phyloP scores from a whole-genome alignment of 2,329 filamentous ascomycete genomes.

The Pyrenochaeta sp. region DNA sequence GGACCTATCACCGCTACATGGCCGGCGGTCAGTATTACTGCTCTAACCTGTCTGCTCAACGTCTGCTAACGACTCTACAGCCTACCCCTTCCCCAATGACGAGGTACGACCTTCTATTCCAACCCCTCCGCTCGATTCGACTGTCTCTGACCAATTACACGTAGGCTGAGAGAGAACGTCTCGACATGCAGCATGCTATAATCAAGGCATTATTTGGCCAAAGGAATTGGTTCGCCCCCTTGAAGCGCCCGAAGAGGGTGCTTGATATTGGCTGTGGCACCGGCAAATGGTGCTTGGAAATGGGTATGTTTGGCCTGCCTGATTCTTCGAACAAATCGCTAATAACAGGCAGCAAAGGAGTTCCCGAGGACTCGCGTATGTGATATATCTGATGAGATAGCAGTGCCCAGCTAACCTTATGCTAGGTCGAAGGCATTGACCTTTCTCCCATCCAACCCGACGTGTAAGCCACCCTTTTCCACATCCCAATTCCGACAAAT shows the following conservation, averaged over 20 bases:
- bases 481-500: not conserved
- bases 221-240: conserved; percentile 49
- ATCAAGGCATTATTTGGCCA: conserved; percentile 47
- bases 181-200: conserved; percentile 51
- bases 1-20: conserved; percentile 52
- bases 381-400: not conserved
- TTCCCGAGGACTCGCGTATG: conserved; percentile 44
- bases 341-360: conserved; percentile 38
- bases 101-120: conserved; percentile 30
- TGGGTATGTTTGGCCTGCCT: conserved; percentile 43
- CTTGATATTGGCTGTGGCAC: conserved; percentile 55
- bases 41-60: not conserved
- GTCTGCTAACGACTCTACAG: conserved; percentile 38
- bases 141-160: conserved; percentile 18
- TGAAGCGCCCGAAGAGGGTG: conserved; percentile 45
- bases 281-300: conserved; percentile 53
- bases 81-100: conserved; percentile 51
- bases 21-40: conserved; percentile 46
- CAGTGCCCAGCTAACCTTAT: conserved; percentile 19
- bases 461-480: conserved; percentile 28
- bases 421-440: conserved; percentile 53
- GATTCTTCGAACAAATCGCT: conserved; percentile 13
- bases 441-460: conserved; percentile 52
- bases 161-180: conserved; percentile 49
- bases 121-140: conserved; percentile 4